Evolutionary conservation across 305 asterid genomes (phyloP).

Genomic region (Solanum hybrid): DNA sequence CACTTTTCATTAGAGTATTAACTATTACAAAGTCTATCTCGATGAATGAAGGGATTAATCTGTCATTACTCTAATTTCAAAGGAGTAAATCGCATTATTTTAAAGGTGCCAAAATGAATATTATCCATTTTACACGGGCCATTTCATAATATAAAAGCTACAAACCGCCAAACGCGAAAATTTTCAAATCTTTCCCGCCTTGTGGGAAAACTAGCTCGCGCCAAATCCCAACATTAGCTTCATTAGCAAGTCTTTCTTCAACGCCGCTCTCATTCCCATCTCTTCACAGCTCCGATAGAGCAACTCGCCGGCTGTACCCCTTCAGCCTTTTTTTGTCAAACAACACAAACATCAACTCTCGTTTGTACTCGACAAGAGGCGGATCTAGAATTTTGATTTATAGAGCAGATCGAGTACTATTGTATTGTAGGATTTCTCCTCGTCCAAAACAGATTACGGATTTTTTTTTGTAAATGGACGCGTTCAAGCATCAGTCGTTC

Average conservation of each 20-base stretch:
- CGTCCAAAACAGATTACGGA: neutral
- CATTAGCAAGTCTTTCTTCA: neutral
- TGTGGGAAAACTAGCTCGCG: neutral
- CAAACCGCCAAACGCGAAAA: neutral
- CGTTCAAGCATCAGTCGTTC: slow-evolving; percentile 37
- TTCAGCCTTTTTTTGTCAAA: neutral
- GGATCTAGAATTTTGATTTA: neutral
- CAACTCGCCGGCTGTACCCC: neutral
- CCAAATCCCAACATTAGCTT: neutral
- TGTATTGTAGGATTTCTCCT: neutral
- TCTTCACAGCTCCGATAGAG: neutral
- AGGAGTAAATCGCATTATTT: neutral
- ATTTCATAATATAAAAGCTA: neutral
- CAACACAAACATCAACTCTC: neutral
- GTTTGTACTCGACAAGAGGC: neutral
- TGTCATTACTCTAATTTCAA: neutral
- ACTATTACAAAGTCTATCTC: neutral
- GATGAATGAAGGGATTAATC: neutral
- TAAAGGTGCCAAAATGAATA: neutral
- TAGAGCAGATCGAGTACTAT: neutral
- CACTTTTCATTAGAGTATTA: neutral
- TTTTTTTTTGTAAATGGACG: slow-evolving; percentile 27
- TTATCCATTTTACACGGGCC: neutral
- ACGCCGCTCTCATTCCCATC: neutral
- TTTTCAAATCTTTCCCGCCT: neutral